A percentile compares a stretch with the other conserved stretches of the same genome.
These are phyloP conservation scores for Aspergillus incahuasiensis DNA, from an alignment of 495 filamentous ascomycete species.

Conservation along the genomic window DNA sequence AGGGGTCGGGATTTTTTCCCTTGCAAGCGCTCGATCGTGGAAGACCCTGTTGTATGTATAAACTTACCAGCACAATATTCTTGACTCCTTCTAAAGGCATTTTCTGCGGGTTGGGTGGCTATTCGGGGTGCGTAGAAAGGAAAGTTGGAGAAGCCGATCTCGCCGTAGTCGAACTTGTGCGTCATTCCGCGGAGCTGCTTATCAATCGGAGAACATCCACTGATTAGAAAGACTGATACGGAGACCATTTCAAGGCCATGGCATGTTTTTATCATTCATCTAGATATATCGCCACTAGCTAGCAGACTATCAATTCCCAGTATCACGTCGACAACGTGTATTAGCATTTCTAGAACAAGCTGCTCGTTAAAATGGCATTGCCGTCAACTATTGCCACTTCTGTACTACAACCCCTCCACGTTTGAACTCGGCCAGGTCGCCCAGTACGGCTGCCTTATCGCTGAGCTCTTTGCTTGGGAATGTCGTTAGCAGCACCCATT, in stretches of 20 bases:
- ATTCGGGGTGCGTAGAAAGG: neutral
- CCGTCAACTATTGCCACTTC: constrained; percentile 62
- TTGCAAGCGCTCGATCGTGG: neutral
- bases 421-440: constrained; percentile 80
- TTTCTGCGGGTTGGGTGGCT: neutral
- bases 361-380: neutral
- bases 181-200: constrained; percentile 36
- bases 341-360: neutral
- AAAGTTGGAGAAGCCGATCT: constrained; percentile 27
- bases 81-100: constrained; percentile 51
- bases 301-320: neutral
- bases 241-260: neutral
- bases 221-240: neutral
- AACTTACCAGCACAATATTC: constrained; percentile 52
- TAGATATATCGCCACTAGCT: constrained; percentile 2
- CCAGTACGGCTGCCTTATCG: constrained; percentile 63
- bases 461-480: constrained; percentile 92
- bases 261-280: neutral
- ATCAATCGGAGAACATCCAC: constrained; percentile 31
- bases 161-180: constrained; percentile 23
- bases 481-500: constrained; percentile 86
- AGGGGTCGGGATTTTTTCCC: constrained; percentile 18
- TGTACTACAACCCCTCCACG: constrained; percentile 79
- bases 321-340: neutral
- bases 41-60: too few species aligned